phyloP scores from a whole-genome alignment of 441 rosid species.

The Erysimum pusillum region DNA sequence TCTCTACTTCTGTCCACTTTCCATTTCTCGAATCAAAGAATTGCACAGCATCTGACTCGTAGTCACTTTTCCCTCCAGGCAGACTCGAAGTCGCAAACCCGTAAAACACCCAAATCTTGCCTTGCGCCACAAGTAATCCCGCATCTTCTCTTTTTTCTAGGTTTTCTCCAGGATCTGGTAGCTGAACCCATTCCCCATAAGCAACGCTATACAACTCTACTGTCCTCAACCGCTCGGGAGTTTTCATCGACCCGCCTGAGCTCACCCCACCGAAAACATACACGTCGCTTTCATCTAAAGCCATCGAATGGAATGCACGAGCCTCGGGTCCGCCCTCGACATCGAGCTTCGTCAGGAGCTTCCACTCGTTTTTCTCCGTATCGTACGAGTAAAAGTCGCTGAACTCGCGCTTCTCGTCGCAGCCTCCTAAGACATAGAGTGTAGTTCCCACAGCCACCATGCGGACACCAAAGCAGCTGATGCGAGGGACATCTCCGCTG shows the following conservation, averaged over 20 bases:
- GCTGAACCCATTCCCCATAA: conserved; percentile 59
- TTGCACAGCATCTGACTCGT: conserved; percentile 66
- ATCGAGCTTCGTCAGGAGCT: conserved; percentile 55
- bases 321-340: conserved; percentile 54
- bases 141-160: conserved; percentile 75
- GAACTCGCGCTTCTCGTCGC: conserved; percentile 59
- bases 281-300: conserved; percentile 61
- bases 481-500: conserved; percentile 57
- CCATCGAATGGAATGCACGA: conserved; percentile 73
- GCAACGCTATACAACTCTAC: conserved; percentile 64
- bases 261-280: conserved; percentile 85
- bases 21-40: conserved; percentile 56
- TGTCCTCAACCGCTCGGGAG: conserved; percentile 62
- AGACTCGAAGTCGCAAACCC: conserved; percentile 60
- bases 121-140: conserved; percentile 59
- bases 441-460: conserved; percentile 68
- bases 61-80: background rate
- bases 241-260: conserved; percentile 44
- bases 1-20: conserved; percentile 66
- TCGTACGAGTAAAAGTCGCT: conserved; percentile 77
- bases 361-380: conserved; percentile 60
- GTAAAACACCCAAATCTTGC: conserved; percentile 76
- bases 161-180: conserved; percentile 57
- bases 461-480: conserved; percentile 65
- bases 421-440: conserved; percentile 76